Conservation (phyloP, 2,329 filamentous ascomycete species). For the Ceratocystis cubensis region DNA sequence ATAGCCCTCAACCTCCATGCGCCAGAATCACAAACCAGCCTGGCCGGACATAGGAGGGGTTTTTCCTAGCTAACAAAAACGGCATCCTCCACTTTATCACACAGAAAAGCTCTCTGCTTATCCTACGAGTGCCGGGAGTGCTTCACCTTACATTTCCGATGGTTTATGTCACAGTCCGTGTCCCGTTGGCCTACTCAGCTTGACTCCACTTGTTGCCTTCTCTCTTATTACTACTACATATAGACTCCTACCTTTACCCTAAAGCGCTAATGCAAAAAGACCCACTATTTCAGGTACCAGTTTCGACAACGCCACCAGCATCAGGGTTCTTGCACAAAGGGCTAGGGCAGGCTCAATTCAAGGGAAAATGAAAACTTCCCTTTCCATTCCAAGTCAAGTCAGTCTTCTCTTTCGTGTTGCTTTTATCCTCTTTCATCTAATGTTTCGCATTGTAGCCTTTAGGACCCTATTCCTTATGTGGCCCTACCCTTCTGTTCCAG, state of each 20-base stretch:
- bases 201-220: too few species aligned
- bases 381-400: not conserved
- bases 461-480: not conserved
- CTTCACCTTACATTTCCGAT: too few species aligned
- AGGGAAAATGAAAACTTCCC: not conserved
- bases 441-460: not conserved
- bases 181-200: too few species aligned
- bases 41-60: too few species aligned
- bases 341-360: not conserved
- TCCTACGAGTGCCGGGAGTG: not conserved
- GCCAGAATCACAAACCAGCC: too few species aligned
- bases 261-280: slow-evolving; percentile 6
- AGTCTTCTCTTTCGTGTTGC: not conserved
- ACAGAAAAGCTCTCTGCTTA: not conserved
- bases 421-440: not conserved
- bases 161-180: too few species aligned
- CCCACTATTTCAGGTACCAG: slow-evolving; percentile 6
- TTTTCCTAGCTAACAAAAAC: too few species aligned
- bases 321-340: not conserved
- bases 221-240: too few species aligned
- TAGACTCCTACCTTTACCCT: not conserved
- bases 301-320: not conserved
- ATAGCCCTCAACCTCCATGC: too few species aligned
- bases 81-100: too few species aligned
- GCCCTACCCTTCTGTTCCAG: not conserved